These are phyloP conservation scores for Paraglomus occultum DNA, from an alignment of 192 early-diverging fungal genomes.

Conservation along the genomic window DNA sequence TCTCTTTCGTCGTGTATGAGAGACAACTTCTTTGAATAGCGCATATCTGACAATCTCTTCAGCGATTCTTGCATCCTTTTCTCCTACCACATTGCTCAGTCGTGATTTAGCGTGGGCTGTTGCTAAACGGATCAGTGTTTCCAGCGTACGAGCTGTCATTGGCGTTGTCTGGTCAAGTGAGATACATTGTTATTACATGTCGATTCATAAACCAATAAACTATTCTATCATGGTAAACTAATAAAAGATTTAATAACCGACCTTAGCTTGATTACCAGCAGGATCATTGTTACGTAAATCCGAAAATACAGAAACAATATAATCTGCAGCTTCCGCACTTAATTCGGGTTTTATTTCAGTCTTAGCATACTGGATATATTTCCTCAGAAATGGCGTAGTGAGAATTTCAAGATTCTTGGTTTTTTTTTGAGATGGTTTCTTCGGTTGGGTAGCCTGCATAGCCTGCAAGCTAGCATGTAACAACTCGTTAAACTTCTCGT, in stretches of 20 bases:
- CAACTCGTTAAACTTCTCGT: slow-evolving; percentile 84
- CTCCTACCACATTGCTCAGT: slow-evolving; percentile 75
- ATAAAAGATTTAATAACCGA: slow-evolving; percentile 25
- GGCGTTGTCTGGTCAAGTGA: slow-evolving; percentile 69
- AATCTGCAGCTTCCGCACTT: slow-evolving; percentile 77
- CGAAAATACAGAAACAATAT: slow-evolving; percentile 77
- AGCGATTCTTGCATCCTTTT: slow-evolving; percentile 83
- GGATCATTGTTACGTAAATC: slow-evolving; percentile 79
- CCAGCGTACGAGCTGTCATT: slow-evolving; percentile 97
- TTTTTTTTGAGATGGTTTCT: slow-evolving; percentile 28
- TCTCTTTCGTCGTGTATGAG: slow-evolving; percentile 48
- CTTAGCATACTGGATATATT: slow-evolving; percentile 94
- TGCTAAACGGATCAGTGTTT: slow-evolving; percentile 94
- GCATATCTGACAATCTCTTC: slow-evolving; percentile 83
- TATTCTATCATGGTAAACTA: neutral
- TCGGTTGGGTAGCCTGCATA: slow-evolving; percentile 32
- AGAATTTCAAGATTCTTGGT: slow-evolving; percentile 62
- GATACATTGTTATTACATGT: slow-evolving; percentile 5
- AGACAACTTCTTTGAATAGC: slow-evolving; percentile 83
- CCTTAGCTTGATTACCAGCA: slow-evolving; percentile 67
- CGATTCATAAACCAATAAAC: slow-evolving; percentile 1
- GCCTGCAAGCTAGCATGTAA: slow-evolving; percentile 67
- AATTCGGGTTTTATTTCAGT: slow-evolving; percentile 80
- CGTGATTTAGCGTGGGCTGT: slow-evolving; percentile 96
- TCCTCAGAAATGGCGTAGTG: slow-evolving; percentile 86